Base-by-base conservation (phyloP, 2,329 filamentous ascomycete species). In the Peltaster fructicola region DNA sequence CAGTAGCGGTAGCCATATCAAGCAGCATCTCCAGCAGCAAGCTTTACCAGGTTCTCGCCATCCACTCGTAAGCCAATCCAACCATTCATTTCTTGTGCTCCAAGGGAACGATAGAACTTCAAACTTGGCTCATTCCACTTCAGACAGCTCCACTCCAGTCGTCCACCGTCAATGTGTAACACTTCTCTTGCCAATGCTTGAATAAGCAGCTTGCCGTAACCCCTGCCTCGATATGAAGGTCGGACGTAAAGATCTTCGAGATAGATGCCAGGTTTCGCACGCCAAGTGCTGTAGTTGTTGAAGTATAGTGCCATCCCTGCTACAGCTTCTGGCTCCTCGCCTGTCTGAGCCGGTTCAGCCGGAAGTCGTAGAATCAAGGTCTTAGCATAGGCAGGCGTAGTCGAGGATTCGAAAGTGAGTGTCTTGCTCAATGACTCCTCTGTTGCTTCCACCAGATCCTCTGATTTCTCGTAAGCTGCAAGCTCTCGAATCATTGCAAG, bases 201-300 rank as follows among this genome's bases (percentile, higher is more conserved):
- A 23, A 95, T 58, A 45, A 95, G 51, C 39, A 61, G 57, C 51
- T 73, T 77, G 18, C 84, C 85, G 45, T 85, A 91, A 1, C 84
- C 84, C 32, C 67, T 68, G 16, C 73, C 73, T 4, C 88, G 62
- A 40, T 76, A 71, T 21, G 57, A 56, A 1, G 70, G 63, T 38
- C 70, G 63, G 19, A 98, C 80, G 43, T 74, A 92, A n/a, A 95
- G 58, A 45, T 95, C 85, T 51, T 95, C 85, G 17, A 95, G 71
- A 51, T 90, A 92, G 44, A 98, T 77, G 3, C 85, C 85, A 0
- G 84, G 70, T 22, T 67, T 68, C n/a, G 77, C 68, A 6, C 77
- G 68, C 88, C 88, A 95, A 1, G 85, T 93, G 44, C 73, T 81
- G 55, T 92, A 95, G 54, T 85, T 95, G 61, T 85, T 82, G 51